Conservation (phyloP, 1,284 basidiomycete genomes). For the Ganoderma lucidum region DNA sequence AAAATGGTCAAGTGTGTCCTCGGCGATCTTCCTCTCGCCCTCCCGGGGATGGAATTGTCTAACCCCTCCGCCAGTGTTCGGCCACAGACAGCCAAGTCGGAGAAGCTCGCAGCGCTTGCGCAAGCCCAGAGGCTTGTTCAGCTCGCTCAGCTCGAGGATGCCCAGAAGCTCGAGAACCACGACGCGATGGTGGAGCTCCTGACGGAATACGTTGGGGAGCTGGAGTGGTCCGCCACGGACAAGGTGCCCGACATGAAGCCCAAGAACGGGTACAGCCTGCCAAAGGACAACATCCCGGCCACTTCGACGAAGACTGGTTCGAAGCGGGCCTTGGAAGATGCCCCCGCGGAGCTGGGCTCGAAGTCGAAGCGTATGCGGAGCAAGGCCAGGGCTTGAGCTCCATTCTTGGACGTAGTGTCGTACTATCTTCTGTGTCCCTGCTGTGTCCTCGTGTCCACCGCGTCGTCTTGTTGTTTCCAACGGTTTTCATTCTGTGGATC, state of each 20-base stretch:
- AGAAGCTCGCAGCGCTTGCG: too few relatives aligned
- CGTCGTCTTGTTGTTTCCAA: neutral
- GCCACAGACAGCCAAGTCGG: too few relatives aligned
- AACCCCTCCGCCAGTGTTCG: too few relatives aligned
- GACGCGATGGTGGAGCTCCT: neutral
- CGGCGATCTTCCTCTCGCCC: neutral
- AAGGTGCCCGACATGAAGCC: too few relatives aligned
- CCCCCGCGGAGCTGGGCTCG: neutral
- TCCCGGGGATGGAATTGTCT: neutral
- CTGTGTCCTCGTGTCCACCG: neutral
- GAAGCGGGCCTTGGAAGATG: too few relatives aligned
- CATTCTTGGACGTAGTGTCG: neutral
- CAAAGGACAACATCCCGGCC: too few relatives aligned
- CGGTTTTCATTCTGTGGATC: too few relatives aligned
- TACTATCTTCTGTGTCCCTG: neutral
- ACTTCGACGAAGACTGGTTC: too few relatives aligned
- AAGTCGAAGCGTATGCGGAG: neutral
- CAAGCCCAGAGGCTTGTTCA: neutral
- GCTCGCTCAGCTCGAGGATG: neutral
- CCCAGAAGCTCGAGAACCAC: neutral
- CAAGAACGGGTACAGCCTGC: too few relatives aligned
- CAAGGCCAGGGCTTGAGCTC: neutral
- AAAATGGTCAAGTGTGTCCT: neutral
- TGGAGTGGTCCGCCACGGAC: too few relatives aligned
- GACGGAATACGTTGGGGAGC: neutral